Percentiles rank a stretch among this genome's conserved stretches.
Conservation (phyloP, 805 yeast species). For the Myxozyma udenii region DNA sequence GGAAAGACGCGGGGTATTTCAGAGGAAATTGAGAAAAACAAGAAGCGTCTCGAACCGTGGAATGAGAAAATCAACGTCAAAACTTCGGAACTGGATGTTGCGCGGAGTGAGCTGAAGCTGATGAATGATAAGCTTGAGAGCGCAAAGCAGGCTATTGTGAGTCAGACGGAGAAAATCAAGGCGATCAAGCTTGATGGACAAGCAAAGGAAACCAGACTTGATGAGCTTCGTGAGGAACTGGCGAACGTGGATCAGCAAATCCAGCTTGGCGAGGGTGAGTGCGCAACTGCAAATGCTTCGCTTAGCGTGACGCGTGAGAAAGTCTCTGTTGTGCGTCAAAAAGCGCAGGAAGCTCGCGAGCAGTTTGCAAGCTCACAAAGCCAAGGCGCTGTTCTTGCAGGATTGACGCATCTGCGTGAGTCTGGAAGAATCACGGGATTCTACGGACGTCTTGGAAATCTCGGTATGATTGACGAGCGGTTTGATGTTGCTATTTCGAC, state of each 20-base stretch:
- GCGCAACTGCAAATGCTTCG: constrained; percentile 47
- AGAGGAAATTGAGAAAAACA: constrained; percentile 59
- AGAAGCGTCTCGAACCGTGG: constrained; percentile 79
- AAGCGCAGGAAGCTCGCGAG: constrained; percentile 62
- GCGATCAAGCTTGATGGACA: constrained; percentile 50
- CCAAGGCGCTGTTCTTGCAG: constrained; percentile 68
- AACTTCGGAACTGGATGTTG: constrained; percentile 62
- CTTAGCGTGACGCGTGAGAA: constrained; percentile 55
- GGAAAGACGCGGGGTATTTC: constrained; percentile 71
- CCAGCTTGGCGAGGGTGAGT: constrained; percentile 55
- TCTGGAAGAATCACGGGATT: constrained; percentile 84
- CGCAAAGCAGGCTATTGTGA: constrained; percentile 46
- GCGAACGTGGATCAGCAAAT: constrained; percentile 54
- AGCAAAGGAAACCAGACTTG: constrained; percentile 43
- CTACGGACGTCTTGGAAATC: constrained; percentile 66
- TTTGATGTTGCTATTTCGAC: constrained; percentile 94
- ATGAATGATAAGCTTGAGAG: constrained; percentile 48
- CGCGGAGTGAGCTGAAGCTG: constrained; percentile 62
- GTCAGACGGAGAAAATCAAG: constrained; percentile 46
- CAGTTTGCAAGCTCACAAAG: constrained; percentile 58
- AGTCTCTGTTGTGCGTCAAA: constrained; percentile 55
- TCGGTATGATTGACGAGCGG: constrained; percentile 84
- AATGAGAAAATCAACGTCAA: constrained; percentile 61
- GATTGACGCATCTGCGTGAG: constrained; percentile 64
- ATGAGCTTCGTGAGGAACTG: constrained; percentile 49